A percentile compares a stretch with the other conserved stretches of the same genome.
Conservation (phyloP, 2,329 filamentous ascomycete genomes). For the Alternaria arborescens region DNA sequence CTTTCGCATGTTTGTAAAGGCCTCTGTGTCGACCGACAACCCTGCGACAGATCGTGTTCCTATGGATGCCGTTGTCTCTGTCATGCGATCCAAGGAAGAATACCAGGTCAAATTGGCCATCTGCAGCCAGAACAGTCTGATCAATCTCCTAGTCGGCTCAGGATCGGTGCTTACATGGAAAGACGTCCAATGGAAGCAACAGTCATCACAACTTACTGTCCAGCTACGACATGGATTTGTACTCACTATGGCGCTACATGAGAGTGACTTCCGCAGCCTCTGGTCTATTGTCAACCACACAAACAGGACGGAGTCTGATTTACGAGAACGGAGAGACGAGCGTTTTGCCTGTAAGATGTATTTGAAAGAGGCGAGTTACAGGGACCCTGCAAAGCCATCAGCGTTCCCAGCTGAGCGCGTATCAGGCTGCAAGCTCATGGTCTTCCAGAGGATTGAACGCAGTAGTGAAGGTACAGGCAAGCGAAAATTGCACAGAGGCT, state of each 20-base stretch:
- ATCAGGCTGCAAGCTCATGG: constrained; percentile 72
- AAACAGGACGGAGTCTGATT: constrained; percentile 74
- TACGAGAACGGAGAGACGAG: constrained; percentile 76
- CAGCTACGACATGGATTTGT: constrained; percentile 79
- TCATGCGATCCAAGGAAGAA: constrained; percentile 74
- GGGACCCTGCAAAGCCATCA: constrained; percentile 74
- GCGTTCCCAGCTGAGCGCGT: constrained; percentile 80
- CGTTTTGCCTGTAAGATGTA: constrained; percentile 72
- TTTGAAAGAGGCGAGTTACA: constrained; percentile 80
- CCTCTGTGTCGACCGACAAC: constrained; percentile 76
- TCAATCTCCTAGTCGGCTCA: constrained; percentile 77
- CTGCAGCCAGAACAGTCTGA: constrained; percentile 78
- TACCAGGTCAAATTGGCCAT: constrained; percentile 76
- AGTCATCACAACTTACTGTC: constrained; percentile 71
- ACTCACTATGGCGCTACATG: constrained; percentile 73
- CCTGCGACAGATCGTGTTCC: constrained; percentile 70
- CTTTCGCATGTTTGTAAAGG: constrained; percentile 77
- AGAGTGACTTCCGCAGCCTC: constrained; percentile 79
- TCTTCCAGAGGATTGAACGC: constrained; percentile 76
- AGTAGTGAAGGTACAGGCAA: constrained; percentile 76
- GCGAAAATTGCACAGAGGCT: constrained; percentile 78
- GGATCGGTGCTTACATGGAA: constrained; percentile 77
- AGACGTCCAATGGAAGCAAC: constrained; percentile 80
- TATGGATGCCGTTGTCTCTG: constrained; percentile 78
- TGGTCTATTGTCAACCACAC: constrained; percentile 89